Base-by-base conservation (phyloP, 1,284 basidiomycete genomes). In the Pisolithus thermaeus region DNA sequence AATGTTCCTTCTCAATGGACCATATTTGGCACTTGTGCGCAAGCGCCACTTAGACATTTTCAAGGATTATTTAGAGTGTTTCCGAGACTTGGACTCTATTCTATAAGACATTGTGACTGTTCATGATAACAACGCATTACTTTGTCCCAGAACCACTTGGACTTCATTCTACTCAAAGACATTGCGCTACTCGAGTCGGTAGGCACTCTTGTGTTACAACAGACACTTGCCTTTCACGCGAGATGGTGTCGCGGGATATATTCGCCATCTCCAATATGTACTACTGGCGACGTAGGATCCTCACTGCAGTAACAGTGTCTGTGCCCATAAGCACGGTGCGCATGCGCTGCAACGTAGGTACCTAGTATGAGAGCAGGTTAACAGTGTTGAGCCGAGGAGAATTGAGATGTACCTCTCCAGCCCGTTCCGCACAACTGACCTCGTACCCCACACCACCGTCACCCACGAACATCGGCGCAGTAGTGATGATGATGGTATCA, bases 391-490 rank as follows among this genome's bases (percentile, higher is more conserved):
- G 42, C 40, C 42, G 38, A 5, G 52, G 40, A 59, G 39, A 39
- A 36, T 56, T 12, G 11, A 47, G 16, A 39, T 62, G 46, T 49
- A 61, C 52, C 37, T 36, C 51, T 49, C 51, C 35, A 37, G 41
- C 18, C 58, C 54, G 38, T 39, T 43, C 52, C 3, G 49, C 52
- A 42, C 48, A 46, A 41, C 51, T 57, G 47, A 60, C 58, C 39
- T 62, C 67, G 53, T 87, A 88, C 2, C 80, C 77, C 1, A 94
- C 67, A 5, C 92, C 93, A 12, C 76, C 74, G 4, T 73, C 69
- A 0, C 93, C 93, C 8, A 97, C 84, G 36, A 93, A 70, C 22
- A 73, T 79, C 0, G 94, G 94, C 4, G 93, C 87, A 27, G 92
- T 78, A 3, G 93, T 97, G 38, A 96, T 72, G 43, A 97, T 78